A percentile compares a stretch with the other conserved stretches of the same genome.
Evolutionary conservation across 2,329 filamentous ascomycete species (phyloP).

Genomic region (Cercospora canescens): DNA sequence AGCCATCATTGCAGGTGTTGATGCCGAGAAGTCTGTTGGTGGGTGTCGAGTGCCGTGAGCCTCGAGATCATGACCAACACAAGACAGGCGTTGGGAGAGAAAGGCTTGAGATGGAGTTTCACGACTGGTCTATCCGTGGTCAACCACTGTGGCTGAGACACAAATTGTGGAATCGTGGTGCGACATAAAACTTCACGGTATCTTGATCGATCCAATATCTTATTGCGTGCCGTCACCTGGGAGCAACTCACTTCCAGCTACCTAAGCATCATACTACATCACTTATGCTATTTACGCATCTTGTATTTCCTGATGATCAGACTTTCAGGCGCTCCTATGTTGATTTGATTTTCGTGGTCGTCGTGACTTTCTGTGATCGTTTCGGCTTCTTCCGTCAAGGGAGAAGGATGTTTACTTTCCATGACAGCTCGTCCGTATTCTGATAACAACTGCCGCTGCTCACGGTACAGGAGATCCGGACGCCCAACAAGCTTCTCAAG

Average conservation of each 20-base stretch:
- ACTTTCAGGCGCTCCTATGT: too few relatives aligned
- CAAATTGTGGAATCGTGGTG: not conserved
- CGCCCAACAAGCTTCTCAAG: slow-evolving; percentile 30
- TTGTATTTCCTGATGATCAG: too few relatives aligned
- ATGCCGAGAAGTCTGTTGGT: not conserved
- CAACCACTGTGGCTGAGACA: not conserved
- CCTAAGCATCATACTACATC: too few relatives aligned
- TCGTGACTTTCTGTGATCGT: too few relatives aligned
- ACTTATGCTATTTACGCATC: too few relatives aligned
- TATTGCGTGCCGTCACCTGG: not conserved
- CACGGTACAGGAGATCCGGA: slow-evolving; percentile 29
- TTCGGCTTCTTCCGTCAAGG: not conserved
- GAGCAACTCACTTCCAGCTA: not conserved
- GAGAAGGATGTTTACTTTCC: not conserved
- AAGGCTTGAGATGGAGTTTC: not conserved
- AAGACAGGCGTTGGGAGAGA: not conserved
- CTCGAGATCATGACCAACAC: not conserved
- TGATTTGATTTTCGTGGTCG: slow-evolving; percentile 19
- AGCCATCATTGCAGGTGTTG: not conserved
- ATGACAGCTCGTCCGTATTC: slow-evolving; percentile 25
- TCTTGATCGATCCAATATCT: not conserved
- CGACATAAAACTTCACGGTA: not conserved
- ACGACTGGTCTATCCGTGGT: not conserved
- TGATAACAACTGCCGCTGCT: slow-evolving; percentile 26
- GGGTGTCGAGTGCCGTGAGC: not conserved